Conservation (phyloP, 2,329 filamentous ascomycete genomes). For the Zymoseptoria ardabiliae region DNA sequence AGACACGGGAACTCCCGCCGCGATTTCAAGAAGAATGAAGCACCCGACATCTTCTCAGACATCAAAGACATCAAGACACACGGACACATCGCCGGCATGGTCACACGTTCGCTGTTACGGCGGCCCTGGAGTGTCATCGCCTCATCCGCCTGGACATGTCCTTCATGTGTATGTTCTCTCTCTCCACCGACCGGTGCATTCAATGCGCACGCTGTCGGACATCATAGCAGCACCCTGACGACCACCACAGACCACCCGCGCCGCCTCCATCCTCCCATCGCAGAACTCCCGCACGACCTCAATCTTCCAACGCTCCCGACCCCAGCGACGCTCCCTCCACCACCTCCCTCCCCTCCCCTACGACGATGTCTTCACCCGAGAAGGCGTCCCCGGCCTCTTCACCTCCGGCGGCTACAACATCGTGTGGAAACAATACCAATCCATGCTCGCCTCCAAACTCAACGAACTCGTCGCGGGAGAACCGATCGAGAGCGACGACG, state of each 20-base stretch:
- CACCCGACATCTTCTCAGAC: no score
- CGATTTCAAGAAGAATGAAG: background rate
- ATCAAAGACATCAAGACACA: background rate
- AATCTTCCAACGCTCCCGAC: conserved; percentile 9
- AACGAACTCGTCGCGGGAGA: conserved; percentile 67
- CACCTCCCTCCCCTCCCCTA: conserved; percentile 43
- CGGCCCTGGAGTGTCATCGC: conserved; percentile 20
- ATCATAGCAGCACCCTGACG: background rate
- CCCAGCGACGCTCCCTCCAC: conserved; percentile 30
- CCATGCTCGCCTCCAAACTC: conserved; percentile 64
- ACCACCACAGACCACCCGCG: background rate
- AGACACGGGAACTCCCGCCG: background rate
- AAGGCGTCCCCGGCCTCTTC: conserved; percentile 65
- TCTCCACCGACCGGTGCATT: background rate
- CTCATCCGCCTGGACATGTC: conserved; percentile 23
- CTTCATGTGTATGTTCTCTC: conserved; percentile 22
- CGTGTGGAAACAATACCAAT: conserved; percentile 79
- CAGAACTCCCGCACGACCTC: conserved; percentile 8
- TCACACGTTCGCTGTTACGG: conserved; percentile 23
- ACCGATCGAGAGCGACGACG: conserved; percentile 52
- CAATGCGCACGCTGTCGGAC: conserved; percentile 7
- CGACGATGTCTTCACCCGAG: conserved; percentile 37
- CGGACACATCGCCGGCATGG: conserved; percentile 20
- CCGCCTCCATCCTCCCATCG: conserved; percentile 13
- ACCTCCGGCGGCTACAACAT: conserved; percentile 62